Base-by-base conservation (phyloP, 2,329 filamentous ascomycete species). In the Triangularia setosa region DNA sequence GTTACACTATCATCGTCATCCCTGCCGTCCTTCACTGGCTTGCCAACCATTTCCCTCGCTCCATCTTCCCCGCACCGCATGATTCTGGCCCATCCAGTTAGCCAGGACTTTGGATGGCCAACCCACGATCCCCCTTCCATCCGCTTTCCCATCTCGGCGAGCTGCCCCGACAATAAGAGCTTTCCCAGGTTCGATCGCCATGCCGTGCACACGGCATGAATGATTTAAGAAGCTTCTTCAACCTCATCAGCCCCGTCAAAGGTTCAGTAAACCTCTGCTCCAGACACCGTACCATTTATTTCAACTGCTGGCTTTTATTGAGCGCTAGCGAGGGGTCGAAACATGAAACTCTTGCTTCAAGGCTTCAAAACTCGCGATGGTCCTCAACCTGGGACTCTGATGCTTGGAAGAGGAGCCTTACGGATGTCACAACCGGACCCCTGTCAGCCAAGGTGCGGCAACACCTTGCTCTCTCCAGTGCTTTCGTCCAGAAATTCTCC, bases 131-230 rank as follows among this genome's bases (percentile, higher is more conserved):
- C 9, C 25, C 7, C n/a, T 35, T 56, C 25, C 52, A 3, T 52
- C 16, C 24, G 16, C 48, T 48, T 48, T 48, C 40, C 40, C 8
- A 21, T 23, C 40, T 8, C n/a, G 24, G 25, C 58, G 35, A 60
- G 40, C n/a, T 52, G 53, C 53, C 35, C 52, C 21, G 52, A 58
- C 14, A 14, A 58, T 35, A 63, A 54, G 44, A 52, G 55, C 30
- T 54, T 25, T 33, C 54, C 48, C 28, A 64, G 33, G 61, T 63
- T 62, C 56, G 54, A 59, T 61, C 35, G 58, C 23, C 55, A n/a
- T 23, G 24, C 55, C 53, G 33, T 58, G 28, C 40, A 60, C 64
- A 35, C 67, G 65, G 65, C 67, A 70, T 67, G 40, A 63, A 67
- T 61, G 65, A 65, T 68, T 63, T 54, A 61, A 30, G 55, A 23